Percentiles rank a stretch among this genome's conserved stretches.
phyloP scores from a whole-genome alignment of 148 eudicot genomes.

The Nepenthes mirabilis region DNA sequence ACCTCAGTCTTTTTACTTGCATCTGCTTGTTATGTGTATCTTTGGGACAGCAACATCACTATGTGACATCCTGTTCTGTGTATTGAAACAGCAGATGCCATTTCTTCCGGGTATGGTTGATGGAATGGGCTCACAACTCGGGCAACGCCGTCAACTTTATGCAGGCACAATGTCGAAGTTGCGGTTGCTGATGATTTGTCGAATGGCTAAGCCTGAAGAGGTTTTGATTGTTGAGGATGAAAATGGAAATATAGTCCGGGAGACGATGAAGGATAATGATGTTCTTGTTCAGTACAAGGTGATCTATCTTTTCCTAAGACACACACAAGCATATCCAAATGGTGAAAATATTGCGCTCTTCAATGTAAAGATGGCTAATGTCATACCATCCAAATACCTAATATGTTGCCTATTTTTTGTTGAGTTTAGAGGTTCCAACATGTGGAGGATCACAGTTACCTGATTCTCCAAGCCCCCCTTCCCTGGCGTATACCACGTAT shows the following conservation, averaged over 20 bases:
- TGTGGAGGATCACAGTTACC: no score
- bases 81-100: conserved; percentile 32
- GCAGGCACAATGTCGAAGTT: conserved; percentile 78
- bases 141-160: conserved; percentile 76
- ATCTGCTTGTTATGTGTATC: no score
- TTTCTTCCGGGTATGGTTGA: conserved; percentile 46
- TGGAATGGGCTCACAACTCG: conserved; percentile 62
- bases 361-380: no score
- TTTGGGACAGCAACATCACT: no score
- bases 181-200: conserved; percentile 83
- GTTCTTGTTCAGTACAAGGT: conserved; percentile 99
- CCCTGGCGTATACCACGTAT: no score
- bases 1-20: no score
- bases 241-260: conserved; percentile 99
- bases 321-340: no score
- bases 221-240: conserved; percentile 99
- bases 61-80: not conserved
- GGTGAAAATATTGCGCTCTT: no score
- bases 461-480: no score
- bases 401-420: no score
- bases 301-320: conserved; percentile 3
- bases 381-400: no score
- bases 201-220: conserved; percentile 99
- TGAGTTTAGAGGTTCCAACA: no score
- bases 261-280: conserved; percentile 98